Evolutionary conservation across 306 rosid genomes (phyloP), one percentile per base, ranked within the genome.

Genomic region (Biancaea sappan): DNA sequence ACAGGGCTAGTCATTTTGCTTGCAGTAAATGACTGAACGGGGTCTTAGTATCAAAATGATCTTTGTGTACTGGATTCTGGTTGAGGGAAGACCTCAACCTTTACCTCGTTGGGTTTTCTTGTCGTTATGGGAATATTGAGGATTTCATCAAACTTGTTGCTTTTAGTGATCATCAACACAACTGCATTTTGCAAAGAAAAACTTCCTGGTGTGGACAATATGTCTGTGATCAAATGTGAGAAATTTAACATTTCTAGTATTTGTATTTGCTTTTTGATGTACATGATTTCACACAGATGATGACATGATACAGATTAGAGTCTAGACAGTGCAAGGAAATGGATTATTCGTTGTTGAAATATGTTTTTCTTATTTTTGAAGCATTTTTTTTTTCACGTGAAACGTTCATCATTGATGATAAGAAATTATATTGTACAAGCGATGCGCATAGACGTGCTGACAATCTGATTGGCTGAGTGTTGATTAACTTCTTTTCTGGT

Each of bases 401-500:
- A 34, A 58, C 4, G 40, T 53, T 77, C 47, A 61, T 72, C 62
- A 31, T 22, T 57, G 51, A 2, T 34, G 54, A 41, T 38, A 14
- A 67, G 53, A 66, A 41, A 78, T 29, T 60, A 14, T 26, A 48
- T 50, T 5, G 47, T 53, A 24, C 25, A 4, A 63, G 32, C 9
- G 47, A 35, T 69, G 53, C 65, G 53, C 65, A 35, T 41, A 7
- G 32, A 63, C 35, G 22, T 31, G 1, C 29, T 57, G 74, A 35
- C 26, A 56, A 18, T 73, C 43, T 11, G 6, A 50, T 29, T 60
- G 58, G 44, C 54, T 3, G 57, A 40, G 38, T 47, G 29, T 62
- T 60, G 67, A 80, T 69, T 21, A 35, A 16, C 11, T 69, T 67
- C 24, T 22, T 77, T 51, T n/a, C 70, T 43, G 9, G 66, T 67